Evolutionary conservation across 176 grass and related monocot genomes (phyloP).

Genomic region (Eleusine coracana): DNA sequence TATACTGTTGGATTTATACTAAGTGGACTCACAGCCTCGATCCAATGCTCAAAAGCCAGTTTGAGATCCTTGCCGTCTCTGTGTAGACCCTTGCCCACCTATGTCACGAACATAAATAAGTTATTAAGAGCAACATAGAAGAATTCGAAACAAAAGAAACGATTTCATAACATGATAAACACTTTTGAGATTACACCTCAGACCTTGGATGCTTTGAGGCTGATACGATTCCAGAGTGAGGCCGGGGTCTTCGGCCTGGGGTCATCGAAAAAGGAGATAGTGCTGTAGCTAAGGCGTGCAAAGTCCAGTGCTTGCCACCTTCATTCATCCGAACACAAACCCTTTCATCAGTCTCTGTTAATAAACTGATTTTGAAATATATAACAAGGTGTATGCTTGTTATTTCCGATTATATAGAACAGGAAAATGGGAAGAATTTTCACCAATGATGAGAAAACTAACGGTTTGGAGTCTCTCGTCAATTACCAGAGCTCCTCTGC

Average conservation of each 20-base stretch:
- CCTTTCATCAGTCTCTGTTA: not conserved
- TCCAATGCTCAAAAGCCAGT: constrained; percentile 97
- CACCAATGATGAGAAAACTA: not conserved
- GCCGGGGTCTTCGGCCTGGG: constrained; percentile 63
- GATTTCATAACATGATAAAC: not conserved
- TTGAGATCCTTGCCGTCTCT: constrained; percentile 66
- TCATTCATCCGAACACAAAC: not conserved
- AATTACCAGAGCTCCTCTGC: constrained; percentile 94
- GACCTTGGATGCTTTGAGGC: constrained; percentile 91
- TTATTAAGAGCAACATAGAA: not conserved
- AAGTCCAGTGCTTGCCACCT: constrained; percentile 91
- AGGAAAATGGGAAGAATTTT: not conserved
- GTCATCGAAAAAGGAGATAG: constrained; percentile 75
- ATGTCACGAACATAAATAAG: not conserved
- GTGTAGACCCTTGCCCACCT: constrained; percentile 88
- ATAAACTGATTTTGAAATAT: constrained; percentile 16
- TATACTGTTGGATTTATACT: not conserved
- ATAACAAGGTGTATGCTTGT: not conserved
- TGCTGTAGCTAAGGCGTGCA: constrained; percentile 73
- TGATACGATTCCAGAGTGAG: constrained; percentile 85
- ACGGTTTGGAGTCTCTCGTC: not conserved
- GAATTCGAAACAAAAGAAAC: not conserved
- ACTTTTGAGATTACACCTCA: not conserved
- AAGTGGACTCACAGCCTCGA: constrained; percentile 82
- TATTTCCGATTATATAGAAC: too few species aligned